Evolutionary conservation across 306 rosid genomes (phyloP).

Genomic region (Pyrus betulifolia): DNA sequence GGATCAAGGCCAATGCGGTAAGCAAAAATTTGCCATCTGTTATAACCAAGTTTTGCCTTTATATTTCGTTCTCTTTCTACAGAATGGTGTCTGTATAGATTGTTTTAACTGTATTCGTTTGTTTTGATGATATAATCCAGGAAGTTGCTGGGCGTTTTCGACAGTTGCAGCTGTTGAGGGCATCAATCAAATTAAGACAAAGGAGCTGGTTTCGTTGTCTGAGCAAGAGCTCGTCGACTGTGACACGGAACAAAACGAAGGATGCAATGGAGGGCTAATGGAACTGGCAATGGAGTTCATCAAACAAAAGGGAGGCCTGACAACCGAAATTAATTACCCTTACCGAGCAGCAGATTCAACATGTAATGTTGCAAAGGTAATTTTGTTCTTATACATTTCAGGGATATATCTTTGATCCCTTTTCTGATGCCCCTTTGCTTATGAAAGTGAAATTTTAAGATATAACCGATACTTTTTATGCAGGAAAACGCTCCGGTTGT

Average conservation of each 20-base stretch:
- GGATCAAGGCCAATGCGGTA: conserved; percentile 50
- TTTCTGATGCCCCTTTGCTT: not conserved
- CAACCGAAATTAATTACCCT: conserved; percentile 39
- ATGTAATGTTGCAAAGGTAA: conserved; percentile 37
- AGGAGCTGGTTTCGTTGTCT: conserved; percentile 31
- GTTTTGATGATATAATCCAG: conserved; percentile 9
- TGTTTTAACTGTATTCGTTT: not conserved
- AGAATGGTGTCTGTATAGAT: not conserved
- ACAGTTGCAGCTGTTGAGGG: conserved; percentile 47
- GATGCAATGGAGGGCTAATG: conserved; percentile 51
- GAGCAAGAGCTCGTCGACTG: conserved; percentile 53
- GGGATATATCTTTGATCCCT: not conserved
- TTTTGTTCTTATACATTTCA: not conserved
- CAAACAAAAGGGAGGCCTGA: conserved; percentile 31
- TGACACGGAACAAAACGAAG: conserved; percentile 21
- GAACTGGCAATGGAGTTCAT: conserved; percentile 42
- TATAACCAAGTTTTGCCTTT: not conserved
- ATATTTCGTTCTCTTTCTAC: not conserved
- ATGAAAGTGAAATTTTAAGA: not conserved
- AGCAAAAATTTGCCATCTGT: not conserved
- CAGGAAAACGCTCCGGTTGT: conserved; percentile 28
- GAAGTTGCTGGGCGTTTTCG: conserved; percentile 68
- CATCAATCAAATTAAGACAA: conserved; percentile 34
- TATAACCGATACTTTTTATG: not conserved
- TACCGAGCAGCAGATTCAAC: conserved; percentile 27